Evolutionary conservation across 2,329 filamentous ascomycete species (phyloP), one percentile per base, ranked within the genome.

Genomic region (Aspergillus calidoustus): DNA sequence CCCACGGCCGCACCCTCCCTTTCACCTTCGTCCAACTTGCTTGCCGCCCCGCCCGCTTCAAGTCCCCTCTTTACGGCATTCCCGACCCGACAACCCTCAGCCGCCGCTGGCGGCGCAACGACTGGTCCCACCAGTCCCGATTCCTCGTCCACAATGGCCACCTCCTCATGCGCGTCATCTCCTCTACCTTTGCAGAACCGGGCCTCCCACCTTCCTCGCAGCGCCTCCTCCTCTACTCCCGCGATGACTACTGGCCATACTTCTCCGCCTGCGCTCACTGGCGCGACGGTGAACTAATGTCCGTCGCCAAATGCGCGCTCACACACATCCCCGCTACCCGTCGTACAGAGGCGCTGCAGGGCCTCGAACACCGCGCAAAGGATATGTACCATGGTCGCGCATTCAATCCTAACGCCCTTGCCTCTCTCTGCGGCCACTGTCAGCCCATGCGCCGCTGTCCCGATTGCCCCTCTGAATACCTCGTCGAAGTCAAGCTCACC

Each of bases 241-340:
- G 84, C 60, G 83, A 86, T 55, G 86, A 88, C 67, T 88, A 87
- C 73, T 82, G 79, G 57, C 86, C 86, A 0, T 89, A 84, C 70
- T 89, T 89, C 73, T 86, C 84, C 11, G 83, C 82, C 1, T 89
- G 86, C 66, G 80, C 84, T 1, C 86, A 89, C 71, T 89, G 86
- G 86, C 80, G 82, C 19, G 84, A 88, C 63, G 86, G 86, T 19
- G 78, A 86, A 41, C 75, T 89, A 17, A 87, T 87, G 78, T 79
- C 82, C 17, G 75, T 85, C 38, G 86, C 84, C 66, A 89, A 89
- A 74, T 89, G 86, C 69, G 85, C 86, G 3, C 75, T 89, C 11
- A 76, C 75, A 11, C 86, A 89, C 65, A 82, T 89, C 38, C 85
- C 85, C 0, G 72, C 78, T 0, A 76, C 78, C 7, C 77, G 74